Conservation (phyloP, 768 basidiomycete genomes). For the Phanerochaete carnosa region DNA sequence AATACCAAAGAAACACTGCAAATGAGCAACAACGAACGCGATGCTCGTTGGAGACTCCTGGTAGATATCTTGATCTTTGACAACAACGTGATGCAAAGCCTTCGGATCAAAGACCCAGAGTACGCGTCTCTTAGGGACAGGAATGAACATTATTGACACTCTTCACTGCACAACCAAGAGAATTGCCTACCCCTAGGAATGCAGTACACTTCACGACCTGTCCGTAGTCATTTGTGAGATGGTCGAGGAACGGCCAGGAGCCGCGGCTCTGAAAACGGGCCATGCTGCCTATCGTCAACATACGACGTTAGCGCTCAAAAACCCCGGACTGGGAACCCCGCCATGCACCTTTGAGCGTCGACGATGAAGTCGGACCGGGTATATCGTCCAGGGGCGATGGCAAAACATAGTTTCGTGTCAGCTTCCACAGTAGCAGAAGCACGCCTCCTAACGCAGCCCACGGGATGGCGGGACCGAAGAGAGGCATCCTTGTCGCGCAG, state of each 20-base stretch:
- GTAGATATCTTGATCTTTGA: slow-evolving; percentile 46
- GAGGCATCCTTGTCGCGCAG: too few species aligned
- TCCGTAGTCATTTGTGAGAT: slow-evolving; percentile 29
- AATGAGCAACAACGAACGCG: too few species aligned
- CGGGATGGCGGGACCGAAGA: not conserved
- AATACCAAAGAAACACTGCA: too few species aligned
- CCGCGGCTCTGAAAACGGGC: not conserved
- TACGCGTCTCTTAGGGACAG: slow-evolving; percentile 45
- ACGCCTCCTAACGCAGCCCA: not conserved
- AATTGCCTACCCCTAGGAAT: slow-evolving; percentile 40
- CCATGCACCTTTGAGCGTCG: too few species aligned
- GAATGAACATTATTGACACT: not conserved
- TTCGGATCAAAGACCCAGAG: slow-evolving; percentile 47
- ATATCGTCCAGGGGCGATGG: not conserved
- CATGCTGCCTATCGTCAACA: too few species aligned
- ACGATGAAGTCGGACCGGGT: not conserved
- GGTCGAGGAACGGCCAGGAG: slow-evolving; percentile 3
- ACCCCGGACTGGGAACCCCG: too few species aligned
- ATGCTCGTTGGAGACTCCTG: slow-evolving; percentile 21
- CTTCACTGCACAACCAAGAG: not conserved
- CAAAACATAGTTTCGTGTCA: not conserved
- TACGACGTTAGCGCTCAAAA: too few species aligned
- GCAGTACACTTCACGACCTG: slow-evolving; percentile 44
- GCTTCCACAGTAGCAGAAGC: not conserved
- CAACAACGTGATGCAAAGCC: slow-evolving; percentile 44